phyloP scores from a whole-genome alignment of 805 yeast genomes.

The Yamadazyma ubonensis region DNA sequence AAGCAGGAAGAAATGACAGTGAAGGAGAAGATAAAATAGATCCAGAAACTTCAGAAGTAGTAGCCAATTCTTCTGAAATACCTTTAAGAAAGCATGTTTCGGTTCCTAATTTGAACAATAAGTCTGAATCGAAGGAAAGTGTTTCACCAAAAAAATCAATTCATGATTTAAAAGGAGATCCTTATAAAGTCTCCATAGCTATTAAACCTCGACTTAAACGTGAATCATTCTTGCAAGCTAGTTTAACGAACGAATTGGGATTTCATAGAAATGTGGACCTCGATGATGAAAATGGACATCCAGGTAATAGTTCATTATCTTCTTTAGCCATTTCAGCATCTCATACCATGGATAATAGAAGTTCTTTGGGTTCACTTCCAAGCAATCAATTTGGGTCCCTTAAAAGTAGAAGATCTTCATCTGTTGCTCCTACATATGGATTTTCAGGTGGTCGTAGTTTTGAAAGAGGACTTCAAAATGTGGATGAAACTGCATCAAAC shows the following conservation, averaged over 20 bases:
- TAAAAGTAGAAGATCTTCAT: conserved; percentile 22
- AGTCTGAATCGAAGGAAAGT: not conserved
- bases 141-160: too few relatives aligned
- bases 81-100: conserved; percentile 2
- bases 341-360: conserved; percentile 12
- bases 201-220: conserved; percentile 10
- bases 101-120: conserved; percentile 1
- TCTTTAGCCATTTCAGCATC: conserved; percentile 15
- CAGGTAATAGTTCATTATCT: conserved; percentile 16
- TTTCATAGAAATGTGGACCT: conserved; percentile 22
- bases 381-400: conserved; percentile 13
- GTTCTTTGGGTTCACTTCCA: conserved; percentile 14
- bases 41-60: not conserved
- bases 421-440: conserved; percentile 20
- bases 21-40: conserved; percentile 13
- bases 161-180: too few relatives aligned
- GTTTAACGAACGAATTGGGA: too few relatives aligned
- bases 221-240: conserved; percentile 3
- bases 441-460: conserved; percentile 11
- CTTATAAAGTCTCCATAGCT: conserved; percentile 7
- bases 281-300: conserved; percentile 35
- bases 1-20: conserved; percentile 24
- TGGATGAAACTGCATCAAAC: conserved; percentile 11
- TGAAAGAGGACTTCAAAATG: conserved; percentile 14
- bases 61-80: not conserved